A percentile compares a stretch with the other conserved stretches of the same genome.
Evolutionary conservation across 306 rosid species (phyloP).

Genomic region (Clitoria ternatea): DNA sequence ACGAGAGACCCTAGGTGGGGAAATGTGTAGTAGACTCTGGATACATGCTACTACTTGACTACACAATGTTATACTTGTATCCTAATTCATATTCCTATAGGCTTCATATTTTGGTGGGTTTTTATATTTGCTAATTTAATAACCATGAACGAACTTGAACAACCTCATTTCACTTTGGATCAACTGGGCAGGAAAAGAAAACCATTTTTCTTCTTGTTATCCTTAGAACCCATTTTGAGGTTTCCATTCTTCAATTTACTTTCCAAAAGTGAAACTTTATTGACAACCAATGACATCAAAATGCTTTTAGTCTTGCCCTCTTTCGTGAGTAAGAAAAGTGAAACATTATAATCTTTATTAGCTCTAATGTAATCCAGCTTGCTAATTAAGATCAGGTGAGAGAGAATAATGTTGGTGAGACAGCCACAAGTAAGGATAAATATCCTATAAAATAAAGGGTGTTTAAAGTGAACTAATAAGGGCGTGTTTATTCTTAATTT

Average conservation of each 20-base stretch:
- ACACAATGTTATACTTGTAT: not conserved
- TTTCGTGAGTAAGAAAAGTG: not conserved
- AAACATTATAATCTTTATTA: not conserved
- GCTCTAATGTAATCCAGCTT: not conserved
- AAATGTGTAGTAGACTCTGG: not conserved
- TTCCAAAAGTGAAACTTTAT: conserved; percentile 16
- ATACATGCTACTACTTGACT: not conserved
- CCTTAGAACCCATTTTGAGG: not conserved
- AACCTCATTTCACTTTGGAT: not conserved
- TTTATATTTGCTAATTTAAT: conserved; percentile 14
- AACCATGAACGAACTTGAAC: not conserved
- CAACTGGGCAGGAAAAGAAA: not conserved
- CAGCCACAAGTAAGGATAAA: not conserved
- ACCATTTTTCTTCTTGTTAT: not conserved
- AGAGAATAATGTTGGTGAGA: not conserved
- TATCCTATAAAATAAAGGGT: not conserved
- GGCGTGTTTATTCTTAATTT: not conserved
- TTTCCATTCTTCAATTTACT: conserved; percentile 9
- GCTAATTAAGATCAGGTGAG: not conserved
- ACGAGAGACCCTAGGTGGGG: not conserved
- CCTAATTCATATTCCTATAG: too few relatives aligned
- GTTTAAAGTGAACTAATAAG: not conserved
- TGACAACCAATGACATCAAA: not conserved
- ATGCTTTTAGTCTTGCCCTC: not conserved
- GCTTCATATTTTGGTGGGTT: conserved; percentile 9